A percentile compares a stretch with the other conserved stretches of the same genome.
These are phyloP conservation scores for Rachicladosporium sp. DNA, from an alignment of 2,329 filamentous ascomycete genomes.

Conservation along the genomic window DNA sequence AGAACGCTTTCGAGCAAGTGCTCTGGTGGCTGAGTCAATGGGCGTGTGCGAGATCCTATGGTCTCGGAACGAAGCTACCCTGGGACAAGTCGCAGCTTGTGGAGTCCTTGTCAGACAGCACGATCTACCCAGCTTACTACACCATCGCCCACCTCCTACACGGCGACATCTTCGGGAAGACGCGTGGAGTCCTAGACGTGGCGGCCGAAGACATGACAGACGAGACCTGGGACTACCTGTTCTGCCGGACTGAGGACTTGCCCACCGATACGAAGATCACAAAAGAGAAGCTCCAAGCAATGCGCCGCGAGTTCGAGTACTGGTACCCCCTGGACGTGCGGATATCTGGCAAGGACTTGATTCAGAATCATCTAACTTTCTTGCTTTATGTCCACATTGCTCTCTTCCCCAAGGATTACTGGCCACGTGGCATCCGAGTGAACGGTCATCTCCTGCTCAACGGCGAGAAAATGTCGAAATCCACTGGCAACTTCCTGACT, in stretches of 20 bases:
- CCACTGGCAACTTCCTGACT: slow-evolving; percentile 93
- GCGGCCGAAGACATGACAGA: slow-evolving; percentile 80
- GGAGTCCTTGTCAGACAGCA: slow-evolving; percentile 82
- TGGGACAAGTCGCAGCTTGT: slow-evolving; percentile 89
- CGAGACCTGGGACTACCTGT: slow-evolving; percentile 93
- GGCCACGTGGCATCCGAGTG: slow-evolving; percentile 72
- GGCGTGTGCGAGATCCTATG: slow-evolving; percentile 86
- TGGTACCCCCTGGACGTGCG: slow-evolving; percentile 89
- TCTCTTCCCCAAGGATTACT: slow-evolving; percentile 76
- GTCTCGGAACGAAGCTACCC: slow-evolving; percentile 83
- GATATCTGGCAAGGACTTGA: slow-evolving; percentile 82
- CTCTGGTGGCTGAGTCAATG: slow-evolving; percentile 90
- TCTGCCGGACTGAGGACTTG: slow-evolving; percentile 62
- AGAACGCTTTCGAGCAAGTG: slow-evolving; percentile 61
- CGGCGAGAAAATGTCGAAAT: slow-evolving; percentile 98
- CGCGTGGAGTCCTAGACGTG: slow-evolving; percentile 56
- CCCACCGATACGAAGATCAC: slow-evolving; percentile 52
- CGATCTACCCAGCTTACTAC: slow-evolving; percentile 81
- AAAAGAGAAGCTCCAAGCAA: slow-evolving; percentile 58
- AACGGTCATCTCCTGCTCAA: slow-evolving; percentile 94
- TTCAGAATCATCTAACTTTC: slow-evolving; percentile 91
- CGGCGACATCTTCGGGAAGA: slow-evolving; percentile 72
- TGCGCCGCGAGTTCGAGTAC: slow-evolving; percentile 91
- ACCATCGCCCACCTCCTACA: slow-evolving; percentile 44
- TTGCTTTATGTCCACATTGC: slow-evolving; percentile 89